phyloP scores from a whole-genome alignment of 1,284 basidiomycete genomes.

The Agroathelia rolfsii region DNA sequence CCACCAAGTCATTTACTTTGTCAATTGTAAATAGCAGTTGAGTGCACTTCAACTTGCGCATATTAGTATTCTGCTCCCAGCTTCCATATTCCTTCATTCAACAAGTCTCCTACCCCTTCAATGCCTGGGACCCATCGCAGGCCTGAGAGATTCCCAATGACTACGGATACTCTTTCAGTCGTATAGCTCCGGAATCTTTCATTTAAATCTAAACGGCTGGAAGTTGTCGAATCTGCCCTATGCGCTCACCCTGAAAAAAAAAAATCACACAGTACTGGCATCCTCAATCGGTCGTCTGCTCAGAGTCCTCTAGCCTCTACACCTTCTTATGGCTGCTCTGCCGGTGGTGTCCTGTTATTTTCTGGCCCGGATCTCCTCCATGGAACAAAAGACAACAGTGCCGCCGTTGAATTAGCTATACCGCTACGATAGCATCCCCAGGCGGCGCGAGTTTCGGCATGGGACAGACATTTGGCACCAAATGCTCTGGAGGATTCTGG shows the following conservation, averaged over 20 bases:
- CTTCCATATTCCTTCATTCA: constrained; percentile 41
- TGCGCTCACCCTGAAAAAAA: constrained; percentile 16
- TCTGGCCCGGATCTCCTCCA: constrained; percentile 15
- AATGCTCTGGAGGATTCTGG: constrained; percentile 7
- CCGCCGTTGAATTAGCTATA: constrained; percentile 38
- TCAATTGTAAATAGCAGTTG: constrained; percentile 27
- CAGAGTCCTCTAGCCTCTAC: constrained; percentile 37
- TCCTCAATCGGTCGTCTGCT: constrained; percentile 20
- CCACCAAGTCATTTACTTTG: too few species aligned
- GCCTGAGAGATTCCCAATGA: constrained; percentile 30
- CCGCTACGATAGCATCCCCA: constrained; percentile 60
- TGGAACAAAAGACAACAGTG: constrained; percentile 11
- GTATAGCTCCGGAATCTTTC: constrained; percentile 35
- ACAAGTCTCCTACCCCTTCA: constrained; percentile 30
- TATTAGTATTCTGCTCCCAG: constrained; percentile 31
- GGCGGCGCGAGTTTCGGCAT: constrained; percentile 15
- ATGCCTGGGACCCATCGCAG: constrained; percentile 28
- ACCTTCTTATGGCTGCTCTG: constrained; percentile 28
- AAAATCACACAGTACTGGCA: constrained; percentile 22
- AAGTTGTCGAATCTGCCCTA: constrained; percentile 18
- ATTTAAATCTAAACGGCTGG: constrained; percentile 14
- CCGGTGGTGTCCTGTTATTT: constrained; percentile 21
- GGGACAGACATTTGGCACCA: too few species aligned
- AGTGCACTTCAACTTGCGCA: constrained; percentile 37
- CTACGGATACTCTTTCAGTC: constrained; percentile 37